Evolutionary conservation across 345 rosid genomes (phyloP), one percentile per base, ranked within the genome.

Genomic region (Clausena lansium): DNA sequence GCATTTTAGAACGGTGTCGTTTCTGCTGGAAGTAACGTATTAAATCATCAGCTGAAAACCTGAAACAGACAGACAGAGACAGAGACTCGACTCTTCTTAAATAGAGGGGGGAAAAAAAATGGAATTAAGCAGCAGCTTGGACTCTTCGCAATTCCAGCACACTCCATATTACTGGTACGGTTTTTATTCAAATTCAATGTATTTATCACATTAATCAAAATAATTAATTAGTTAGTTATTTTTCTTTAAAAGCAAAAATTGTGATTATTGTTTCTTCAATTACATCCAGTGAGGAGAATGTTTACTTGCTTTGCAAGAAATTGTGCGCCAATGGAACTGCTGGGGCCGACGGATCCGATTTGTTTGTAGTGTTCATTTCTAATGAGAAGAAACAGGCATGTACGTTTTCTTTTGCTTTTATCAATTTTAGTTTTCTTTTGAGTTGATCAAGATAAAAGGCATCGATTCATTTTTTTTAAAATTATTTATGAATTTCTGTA

Each of bases 381-480:
- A 94, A 93, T 58, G 94, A 93, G 58, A 90, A 87, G 88, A 94
- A 91, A 83, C 89, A 90, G 92, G 95, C 88, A 88, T 76, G 89
- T 67, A 9, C 66, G 71, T 61, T 70, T 10, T 32, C 32, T 41
- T 13, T 76, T 73, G 47, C 10, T 11, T 30, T 50, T 17, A 38
- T 28, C 45, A 52, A 50, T 58, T 57, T 67, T 75, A 25, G 27
- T 47, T 65, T 28, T 36, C 28, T 11, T 45, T 45, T 45, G 50
- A 11, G 50, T 11, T 45, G 50, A 3, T 45, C 50, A 45, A 45
- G 50, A 41, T 41, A 41, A 41, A 41, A 41, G 14, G 47, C 47
- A 2, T 39, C 45, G 9, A 39, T 39, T 39, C 6, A 1, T 9
- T 39, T 39, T 36, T 2, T 9, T 7, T 9, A 10, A 39, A 39